phyloP scores from a whole-genome alignment of 169 alveolate genomes.

The Perkinsus marinus region DNA sequence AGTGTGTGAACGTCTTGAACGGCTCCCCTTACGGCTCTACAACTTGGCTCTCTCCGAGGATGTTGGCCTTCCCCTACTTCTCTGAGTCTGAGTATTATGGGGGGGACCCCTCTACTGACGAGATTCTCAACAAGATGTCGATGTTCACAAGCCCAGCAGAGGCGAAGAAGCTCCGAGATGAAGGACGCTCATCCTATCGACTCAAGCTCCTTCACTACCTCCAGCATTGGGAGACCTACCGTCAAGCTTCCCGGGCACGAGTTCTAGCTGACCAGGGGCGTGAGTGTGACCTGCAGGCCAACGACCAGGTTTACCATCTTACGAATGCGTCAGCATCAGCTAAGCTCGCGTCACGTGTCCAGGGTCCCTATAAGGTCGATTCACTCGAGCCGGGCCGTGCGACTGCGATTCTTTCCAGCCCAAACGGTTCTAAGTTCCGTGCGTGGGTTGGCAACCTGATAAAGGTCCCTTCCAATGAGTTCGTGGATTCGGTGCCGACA shows the following conservation, averaged over 20 bases:
- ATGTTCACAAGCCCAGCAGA: neutral
- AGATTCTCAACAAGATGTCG: neutral
- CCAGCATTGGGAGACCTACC: neutral
- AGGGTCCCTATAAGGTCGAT: neutral
- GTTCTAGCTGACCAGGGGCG: neutral
- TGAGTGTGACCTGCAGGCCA: neutral
- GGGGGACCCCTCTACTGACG: neutral
- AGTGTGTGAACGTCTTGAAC: neutral
- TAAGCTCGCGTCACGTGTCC: neutral
- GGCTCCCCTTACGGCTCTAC: neutral
- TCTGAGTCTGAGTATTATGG: neutral
- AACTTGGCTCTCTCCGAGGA: neutral
- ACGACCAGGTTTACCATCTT: neutral
- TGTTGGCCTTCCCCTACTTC: neutral
- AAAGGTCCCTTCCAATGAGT: too few species aligned
- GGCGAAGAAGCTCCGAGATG: neutral
- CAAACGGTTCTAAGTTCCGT: neutral
- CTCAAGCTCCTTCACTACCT: neutral
- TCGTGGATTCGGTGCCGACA: too few species aligned
- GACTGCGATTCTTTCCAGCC: neutral
- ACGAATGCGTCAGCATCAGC: neutral
- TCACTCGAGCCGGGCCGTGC: neutral
- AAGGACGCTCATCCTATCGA: neutral
- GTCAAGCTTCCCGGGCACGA: neutral
- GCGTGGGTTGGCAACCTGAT: neutral